Base-by-base conservation (phyloP, 1,284 basidiomycete genomes). In the Phylloboletellus chloephorus region DNA sequence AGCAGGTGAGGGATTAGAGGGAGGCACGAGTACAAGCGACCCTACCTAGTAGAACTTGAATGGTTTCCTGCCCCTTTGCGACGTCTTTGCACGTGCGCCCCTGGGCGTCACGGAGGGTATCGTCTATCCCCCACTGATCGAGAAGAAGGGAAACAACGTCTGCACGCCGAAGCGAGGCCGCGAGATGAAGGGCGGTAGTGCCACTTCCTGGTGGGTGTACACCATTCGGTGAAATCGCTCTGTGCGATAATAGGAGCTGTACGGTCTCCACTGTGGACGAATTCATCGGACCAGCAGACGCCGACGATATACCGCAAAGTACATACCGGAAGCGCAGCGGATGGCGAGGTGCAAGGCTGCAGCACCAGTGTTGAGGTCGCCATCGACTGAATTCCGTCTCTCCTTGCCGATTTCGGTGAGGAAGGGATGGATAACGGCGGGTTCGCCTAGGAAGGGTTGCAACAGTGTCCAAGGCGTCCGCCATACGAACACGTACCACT, bases 131-230 rank as follows among this genome's bases (percentile, higher is more conserved):
- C 0, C 85, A 79, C 53, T 92, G 85, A 39, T 85, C 82, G 3
- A 94, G 69, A 2, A 92, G 67, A 6, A 90, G 57, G 43, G 71
- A 72, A 12, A 91, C 82, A 7, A 89, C 77, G 46, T 97, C 94
- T 3, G 74, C 66, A 25, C 94, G 73, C 4, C 87, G 88, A 2
- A 93, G 72, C 1, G 83, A 81, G 0, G 87, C 81, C 0, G 93
- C 92, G 7, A 97, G 74, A 60, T 98, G 94, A 0, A 97, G 72
- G 0, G 93, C 74, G 0, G 92, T 93, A 5, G 83, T 87, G 2
- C 82, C 81, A 0, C 84, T 82, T 2, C 73, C 77, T 0, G 77
- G 72, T 0, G 82, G 79, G 43, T 88, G 73, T 12, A 83, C 61
- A 10, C 83, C 78, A 52, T 87, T 86, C 0, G 88, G 85, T 26